phyloP scores from a whole-genome alignment of 495 filamentous ascomycete species.

The Lineolata rhizophorae region DNA sequence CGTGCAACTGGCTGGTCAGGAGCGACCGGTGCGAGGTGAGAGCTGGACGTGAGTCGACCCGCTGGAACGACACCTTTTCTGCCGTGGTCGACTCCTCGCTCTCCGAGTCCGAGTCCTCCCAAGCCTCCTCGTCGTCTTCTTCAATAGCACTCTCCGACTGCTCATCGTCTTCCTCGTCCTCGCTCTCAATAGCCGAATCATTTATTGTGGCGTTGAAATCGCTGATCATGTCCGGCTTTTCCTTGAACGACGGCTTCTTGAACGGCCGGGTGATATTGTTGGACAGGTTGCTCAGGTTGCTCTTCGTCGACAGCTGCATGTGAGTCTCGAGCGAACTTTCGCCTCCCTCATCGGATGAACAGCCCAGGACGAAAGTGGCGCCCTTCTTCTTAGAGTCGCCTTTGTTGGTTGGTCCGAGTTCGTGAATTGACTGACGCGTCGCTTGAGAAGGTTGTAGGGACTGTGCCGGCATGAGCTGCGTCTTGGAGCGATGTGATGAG shows the following conservation, averaged over 20 bases:
- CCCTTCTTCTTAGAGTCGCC: conserved; percentile 32
- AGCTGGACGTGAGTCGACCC: conserved; percentile 74
- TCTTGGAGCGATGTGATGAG: conserved; percentile 44
- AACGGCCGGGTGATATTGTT: too few species aligned
- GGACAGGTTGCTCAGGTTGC: conserved; percentile 29
- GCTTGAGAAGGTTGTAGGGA: conserved; percentile 21
- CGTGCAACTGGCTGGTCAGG: conserved; percentile 73
- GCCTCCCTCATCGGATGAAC: conserved; percentile 61
- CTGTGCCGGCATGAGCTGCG: conserved; percentile 26
- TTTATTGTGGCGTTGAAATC: too few species aligned
- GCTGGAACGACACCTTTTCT: conserved; percentile 59
- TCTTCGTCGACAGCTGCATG: conserved; percentile 30
- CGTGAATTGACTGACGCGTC: conserved; percentile 10
- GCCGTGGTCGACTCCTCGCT: conserved; percentile 63
- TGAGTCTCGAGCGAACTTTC: conserved; percentile 47
- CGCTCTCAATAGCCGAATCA: conserved; percentile 53
- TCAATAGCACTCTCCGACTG: conserved; percentile 17
- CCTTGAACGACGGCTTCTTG: conserved; percentile 39
- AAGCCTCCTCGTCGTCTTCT: conserved; percentile 73
- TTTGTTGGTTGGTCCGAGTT: conserved; percentile 16
- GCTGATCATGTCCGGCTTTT: too few species aligned
- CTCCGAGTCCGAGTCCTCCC: conserved; percentile 85
- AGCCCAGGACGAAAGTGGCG: conserved; percentile 56
- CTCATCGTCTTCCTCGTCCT: conserved; percentile 28
- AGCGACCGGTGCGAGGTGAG: conserved; percentile 71